Evolutionary conservation across 306 rosid species (phyloP), one percentile per base, ranked within the genome.

Genomic region (Luffa acutangula): DNA sequence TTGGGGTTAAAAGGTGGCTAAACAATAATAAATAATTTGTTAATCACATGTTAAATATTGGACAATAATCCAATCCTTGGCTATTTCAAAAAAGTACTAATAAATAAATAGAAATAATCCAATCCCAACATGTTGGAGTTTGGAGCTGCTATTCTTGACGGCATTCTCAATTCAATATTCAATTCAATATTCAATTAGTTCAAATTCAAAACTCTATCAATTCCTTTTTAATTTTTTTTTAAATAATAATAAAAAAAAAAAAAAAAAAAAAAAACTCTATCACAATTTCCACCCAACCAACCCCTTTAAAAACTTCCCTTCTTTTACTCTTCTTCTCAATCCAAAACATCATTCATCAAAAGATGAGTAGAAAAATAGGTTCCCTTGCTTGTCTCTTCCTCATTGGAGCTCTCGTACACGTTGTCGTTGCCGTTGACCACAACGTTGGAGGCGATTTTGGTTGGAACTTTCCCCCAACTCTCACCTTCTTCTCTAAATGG

Each of bases 401-500:
- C 21, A 2, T 70, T 7, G 76, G 76, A 42, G 3, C 56, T 20
- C 11, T 70, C 18, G 13, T 45, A 2, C 39, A 21, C 4, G 37
- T 43, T 13, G 53, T 42, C 3, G 37, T 4, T 4, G 76, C 39
- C 7, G 9, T 70, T 2, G 76, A 42, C 10, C 36, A 70, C 56
- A 4, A 21, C 7, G 64, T 75, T 5, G 79, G 79, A 25, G 79
- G 63, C 5, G 41, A 48, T 49, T 52, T 75, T 34, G 64, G 79
- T 49, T 75, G 79, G 79, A 75, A 75, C 48, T 31, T 75, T 2
- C 79, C 79, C 2, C 79, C 48, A 9, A 52, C 36, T 20, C 60
- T 7, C 18, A 49, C 62, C 2, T 75, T 75, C 48, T 75, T 6
- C 34, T 75, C 79, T 8, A 18, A 75, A 9, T 75, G 79, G 79